phyloP scores from a whole-genome alignment of 352 stramenopile species.

The Phytophthora meadii region DNA sequence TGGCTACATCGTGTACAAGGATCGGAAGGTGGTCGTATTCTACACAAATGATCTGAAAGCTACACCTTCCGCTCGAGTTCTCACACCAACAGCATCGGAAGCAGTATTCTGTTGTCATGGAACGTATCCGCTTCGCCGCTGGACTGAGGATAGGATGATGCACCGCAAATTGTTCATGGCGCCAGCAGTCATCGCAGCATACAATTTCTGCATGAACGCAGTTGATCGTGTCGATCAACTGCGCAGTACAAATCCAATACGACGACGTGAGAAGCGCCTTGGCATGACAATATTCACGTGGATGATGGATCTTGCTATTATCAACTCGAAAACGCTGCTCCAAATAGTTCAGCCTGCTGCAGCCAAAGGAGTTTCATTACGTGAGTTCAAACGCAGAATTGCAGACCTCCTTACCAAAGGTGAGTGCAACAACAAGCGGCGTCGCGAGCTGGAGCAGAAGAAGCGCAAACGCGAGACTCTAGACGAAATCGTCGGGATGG shows the following conservation, averaged over 20 bases:
- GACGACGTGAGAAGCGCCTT: slow-evolving; percentile 12
- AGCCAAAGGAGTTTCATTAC: slow-evolving; percentile 1
- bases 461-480: background rate
- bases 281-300: slow-evolving; percentile 19
- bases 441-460: slow-evolving; percentile 1
- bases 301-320: slow-evolving; percentile 15
- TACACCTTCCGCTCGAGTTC: background rate
- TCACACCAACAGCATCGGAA: slow-evolving; percentile 4
- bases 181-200: slow-evolving; percentile 5
- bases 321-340: slow-evolving; percentile 10
- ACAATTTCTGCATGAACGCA: slow-evolving; percentile 18
- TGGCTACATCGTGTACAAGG: slow-evolving; percentile 26
- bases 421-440: background rate
- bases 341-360: background rate
- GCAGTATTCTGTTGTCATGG: slow-evolving; percentile 18
- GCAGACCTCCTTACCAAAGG: slow-evolving; percentile 1
- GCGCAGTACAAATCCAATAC: slow-evolving; percentile 16
- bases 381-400: slow-evolving; percentile 1
- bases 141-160: slow-evolving; percentile 20
- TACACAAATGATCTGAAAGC: slow-evolving; percentile 19
- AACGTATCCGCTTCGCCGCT: slow-evolving; percentile 7
- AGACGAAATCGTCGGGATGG: slow-evolving; percentile 7
- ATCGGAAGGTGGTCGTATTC: slow-evolving; percentile 23
- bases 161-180: slow-evolving; percentile 13
- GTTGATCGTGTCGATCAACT: slow-evolving; percentile 22